Evolutionary conservation across 2,329 filamentous ascomycete genomes (phyloP), one percentile per base, ranked within the genome.

Genomic region (Mollisia scopiformis): DNA sequence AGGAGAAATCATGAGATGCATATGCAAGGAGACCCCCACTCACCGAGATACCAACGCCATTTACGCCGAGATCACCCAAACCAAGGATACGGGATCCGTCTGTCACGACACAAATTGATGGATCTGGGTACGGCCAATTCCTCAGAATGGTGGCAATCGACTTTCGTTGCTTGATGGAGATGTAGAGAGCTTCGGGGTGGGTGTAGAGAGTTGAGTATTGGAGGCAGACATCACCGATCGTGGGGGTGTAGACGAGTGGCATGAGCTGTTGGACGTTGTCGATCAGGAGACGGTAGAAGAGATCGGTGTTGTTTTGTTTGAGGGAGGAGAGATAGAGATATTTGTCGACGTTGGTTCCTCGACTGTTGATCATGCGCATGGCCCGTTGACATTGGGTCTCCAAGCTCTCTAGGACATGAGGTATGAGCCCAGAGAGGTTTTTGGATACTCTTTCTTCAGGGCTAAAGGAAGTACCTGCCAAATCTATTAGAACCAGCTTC

Each of bases 191-290:
- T 82, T 98, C 95, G 23, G 95, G 93, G 69, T 93, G 90, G 62
- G 93, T 96, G 82, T 96, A 98, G 70, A 98, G 87, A 71, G 94
- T 92, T 39, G 93, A 97, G 86, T 96, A 99, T 78, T 94, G 90
- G 75, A 97, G 83, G 80, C 95, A 99, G 68, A 96, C 95, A 75
- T 98, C 94, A 72, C 95, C 95, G 71, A 99, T 93, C 72, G 91
- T 93, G 49, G 91, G 91, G 19, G 91, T 95, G 80, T 95, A 95
- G 71, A 95, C 91, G 66, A 94, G 80, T 52, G 91, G 91, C 79
- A 92, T 93, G 68, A 94, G 80, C 71, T 93, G 89, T 78, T 89
- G 82, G 62, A 88, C 79, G 77, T 94, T 88, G 76, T 92, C 86
- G 66, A 92, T 90, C 65, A 94, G 81, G 64, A 94, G 83, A 67